These are phyloP conservation scores for Leccinum disarticulatum DNA, from an alignment of 768 basidiomycete genomes.

Conservation along the genomic window DNA sequence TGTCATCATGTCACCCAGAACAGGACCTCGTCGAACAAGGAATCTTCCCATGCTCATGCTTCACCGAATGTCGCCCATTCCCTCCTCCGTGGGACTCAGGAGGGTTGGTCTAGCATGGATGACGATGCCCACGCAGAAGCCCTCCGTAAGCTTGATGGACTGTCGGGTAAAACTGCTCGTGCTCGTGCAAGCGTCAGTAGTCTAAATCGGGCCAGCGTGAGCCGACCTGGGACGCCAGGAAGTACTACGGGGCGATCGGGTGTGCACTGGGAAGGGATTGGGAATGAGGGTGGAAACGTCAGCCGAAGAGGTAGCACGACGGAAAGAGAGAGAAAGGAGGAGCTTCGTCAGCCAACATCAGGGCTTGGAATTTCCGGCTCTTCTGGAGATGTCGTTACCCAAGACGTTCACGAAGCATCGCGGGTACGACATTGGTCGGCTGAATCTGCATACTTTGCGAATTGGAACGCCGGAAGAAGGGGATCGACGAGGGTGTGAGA, in stretches of 20 bases:
- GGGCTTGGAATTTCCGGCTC: slow-evolving; percentile 38
- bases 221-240: slow-evolving; percentile 74
- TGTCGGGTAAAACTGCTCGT: slow-evolving; percentile 73
- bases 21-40: slow-evolving; percentile 43
- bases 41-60: slow-evolving; percentile 41
- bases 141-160: slow-evolving; percentile 87
- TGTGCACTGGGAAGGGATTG: slow-evolving; percentile 77
- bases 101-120: slow-evolving; percentile 86
- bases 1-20: too few relatives aligned
- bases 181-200: slow-evolving; percentile 77
- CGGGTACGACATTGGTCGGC: slow-evolving; percentile 39
- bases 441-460: slow-evolving; percentile 83
- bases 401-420: slow-evolving; percentile 43
- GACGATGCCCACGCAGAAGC: slow-evolving; percentile 90
- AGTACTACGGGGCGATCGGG: slow-evolving; percentile 48
- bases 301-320: slow-evolving; percentile 39
- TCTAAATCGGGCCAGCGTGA: slow-evolving; percentile 62
- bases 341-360: slow-evolving; percentile 25
- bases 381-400: slow-evolving; percentile 31
- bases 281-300: slow-evolving; percentile 34
- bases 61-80: slow-evolving; percentile 78
- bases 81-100: slow-evolving; percentile 80
- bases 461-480: slow-evolving; percentile 90
- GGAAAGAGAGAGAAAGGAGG: slow-evolving; percentile 48
- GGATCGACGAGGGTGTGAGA: slow-evolving; percentile 89